phyloP scores from a whole-genome alignment of 2,329 filamentous ascomycete species.

The Neonectria ditissima region DNA sequence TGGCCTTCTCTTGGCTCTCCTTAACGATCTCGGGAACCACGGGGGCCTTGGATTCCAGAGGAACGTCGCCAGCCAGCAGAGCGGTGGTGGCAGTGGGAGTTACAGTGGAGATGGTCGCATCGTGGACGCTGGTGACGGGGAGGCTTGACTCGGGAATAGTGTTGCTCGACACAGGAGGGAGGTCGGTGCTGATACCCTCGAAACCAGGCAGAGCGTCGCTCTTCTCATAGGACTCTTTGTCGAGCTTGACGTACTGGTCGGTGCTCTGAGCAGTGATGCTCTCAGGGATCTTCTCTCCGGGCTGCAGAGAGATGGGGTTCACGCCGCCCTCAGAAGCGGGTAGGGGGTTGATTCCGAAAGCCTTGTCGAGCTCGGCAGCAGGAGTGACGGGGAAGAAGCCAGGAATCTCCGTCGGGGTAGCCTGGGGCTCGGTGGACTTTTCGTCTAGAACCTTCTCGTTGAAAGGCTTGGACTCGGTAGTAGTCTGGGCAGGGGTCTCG shows the following conservation, averaged over 20 bases:
- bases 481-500: conserved; percentile 53
- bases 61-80: conserved; percentile 74
- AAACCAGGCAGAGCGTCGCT: conserved; percentile 71
- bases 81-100: conserved; percentile 73
- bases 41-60: conserved; percentile 65
- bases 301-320: conserved; percentile 83
- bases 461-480: conserved; percentile 58
- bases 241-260: conserved; percentile 79
- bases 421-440: conserved; percentile 23
- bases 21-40: conserved; percentile 67
- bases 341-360: conserved; percentile 70
- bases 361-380: conserved; percentile 61
- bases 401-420: conserved; percentile 54
- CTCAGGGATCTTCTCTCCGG: conserved; percentile 85
- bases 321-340: conserved; percentile 72
- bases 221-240: conserved; percentile 89
- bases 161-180: conserved; percentile 69
- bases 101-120: conserved; percentile 65
- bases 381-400: conserved; percentile 76
- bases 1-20: conserved; percentile 77
- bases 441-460: conserved; percentile 9
- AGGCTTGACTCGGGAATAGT: conserved; percentile 87
- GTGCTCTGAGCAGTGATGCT: conserved; percentile 74
- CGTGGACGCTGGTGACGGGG: conserved; percentile 65
- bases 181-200: conserved; percentile 56